Percentiles rank a stretch among this genome's conserved stretches.
Conservation (phyloP, 2,329 filamentous ascomycete genomes). For the Colletotrichum navitas region DNA sequence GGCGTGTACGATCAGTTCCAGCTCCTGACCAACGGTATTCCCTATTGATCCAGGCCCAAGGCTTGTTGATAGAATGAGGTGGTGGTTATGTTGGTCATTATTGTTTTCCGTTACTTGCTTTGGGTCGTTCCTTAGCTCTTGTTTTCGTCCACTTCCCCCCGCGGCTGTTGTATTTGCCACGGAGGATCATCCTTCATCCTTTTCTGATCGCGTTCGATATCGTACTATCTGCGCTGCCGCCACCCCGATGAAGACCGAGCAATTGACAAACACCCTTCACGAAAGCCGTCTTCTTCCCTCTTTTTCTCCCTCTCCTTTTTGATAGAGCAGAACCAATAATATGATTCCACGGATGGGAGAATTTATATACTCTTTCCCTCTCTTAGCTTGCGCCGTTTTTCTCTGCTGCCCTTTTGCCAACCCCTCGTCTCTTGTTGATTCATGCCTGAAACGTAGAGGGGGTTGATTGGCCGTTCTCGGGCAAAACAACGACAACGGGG, state of each 20-base stretch:
- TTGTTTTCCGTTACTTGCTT: background rate
- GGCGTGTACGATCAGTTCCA: slow-evolving; percentile 99
- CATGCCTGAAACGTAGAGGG: background rate
- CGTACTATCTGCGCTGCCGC: background rate
- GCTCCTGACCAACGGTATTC: slow-evolving; percentile 95
- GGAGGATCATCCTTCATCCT: background rate
- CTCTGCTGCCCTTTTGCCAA: background rate
- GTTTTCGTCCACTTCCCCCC: background rate
- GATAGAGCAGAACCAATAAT: background rate
- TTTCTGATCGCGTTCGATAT: background rate
- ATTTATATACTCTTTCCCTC: background rate
- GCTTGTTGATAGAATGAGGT: background rate
- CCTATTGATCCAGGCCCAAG: slow-evolving; percentile 68
- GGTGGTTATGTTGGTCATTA: background rate
- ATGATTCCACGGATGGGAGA: background rate
- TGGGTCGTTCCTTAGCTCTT: background rate
- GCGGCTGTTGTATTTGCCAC: background rate
- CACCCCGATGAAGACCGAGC: background rate
- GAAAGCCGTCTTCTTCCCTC: background rate
- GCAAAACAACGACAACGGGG: background rate
- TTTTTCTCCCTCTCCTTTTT: background rate
- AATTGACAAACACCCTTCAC: background rate
- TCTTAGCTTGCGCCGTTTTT: background rate
- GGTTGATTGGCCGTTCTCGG: background rate
- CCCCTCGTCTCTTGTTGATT: background rate